These are phyloP conservation scores for Phaffia australis DNA, from an alignment of 768 basidiomycete species.

Conservation along the genomic window DNA sequence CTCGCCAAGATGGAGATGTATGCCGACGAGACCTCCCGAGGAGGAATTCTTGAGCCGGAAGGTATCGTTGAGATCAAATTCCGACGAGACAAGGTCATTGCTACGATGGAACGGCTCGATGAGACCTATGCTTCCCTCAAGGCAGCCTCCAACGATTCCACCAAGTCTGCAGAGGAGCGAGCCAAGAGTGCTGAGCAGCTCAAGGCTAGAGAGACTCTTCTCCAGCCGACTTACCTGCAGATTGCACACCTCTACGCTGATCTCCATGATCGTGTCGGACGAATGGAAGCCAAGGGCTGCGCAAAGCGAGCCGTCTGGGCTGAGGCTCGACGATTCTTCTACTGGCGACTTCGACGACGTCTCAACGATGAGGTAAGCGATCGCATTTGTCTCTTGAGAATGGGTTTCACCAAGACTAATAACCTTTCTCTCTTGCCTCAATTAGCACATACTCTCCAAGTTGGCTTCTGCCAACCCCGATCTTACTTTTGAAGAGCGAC, in stretches of 20 bases:
- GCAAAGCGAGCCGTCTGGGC: slow-evolving; percentile 76
- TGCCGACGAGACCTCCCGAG: slow-evolving; percentile 87
- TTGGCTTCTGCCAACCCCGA: slow-evolving; percentile 64
- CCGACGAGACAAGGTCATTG: slow-evolving; percentile 82
- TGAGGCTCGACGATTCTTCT: slow-evolving; percentile 63
- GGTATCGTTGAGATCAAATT: slow-evolving; percentile 96
- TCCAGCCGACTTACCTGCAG: slow-evolving; percentile 86
- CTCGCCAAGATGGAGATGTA: slow-evolving; percentile 93
- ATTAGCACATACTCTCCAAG: slow-evolving; percentile 35
- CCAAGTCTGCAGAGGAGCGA: slow-evolving; percentile 64
- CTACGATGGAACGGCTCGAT: slow-evolving; percentile 89
- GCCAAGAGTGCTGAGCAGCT: slow-evolving; percentile 58
- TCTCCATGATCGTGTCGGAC: slow-evolving; percentile 71
- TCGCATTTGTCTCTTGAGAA: not conserved
- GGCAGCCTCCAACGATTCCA: slow-evolving; percentile 61
- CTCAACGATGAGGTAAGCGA: slow-evolving; percentile 35
- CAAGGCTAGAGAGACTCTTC: slow-evolving; percentile 60
- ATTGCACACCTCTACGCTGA: slow-evolving; percentile 90
- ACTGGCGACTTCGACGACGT: slow-evolving; percentile 67
- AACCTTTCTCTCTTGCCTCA: not conserved
- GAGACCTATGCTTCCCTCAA: slow-evolving; percentile 68
- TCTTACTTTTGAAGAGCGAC: slow-evolving; percentile 56
- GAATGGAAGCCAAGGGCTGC: slow-evolving; percentile 96
- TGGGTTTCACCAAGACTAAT: not conserved
- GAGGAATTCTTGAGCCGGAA: slow-evolving; percentile 89